Evolutionary conservation across 352 stramenopile genomes (phyloP), one percentile per base, ranked within the genome.

Genomic region (Phytophthora idaei): DNA sequence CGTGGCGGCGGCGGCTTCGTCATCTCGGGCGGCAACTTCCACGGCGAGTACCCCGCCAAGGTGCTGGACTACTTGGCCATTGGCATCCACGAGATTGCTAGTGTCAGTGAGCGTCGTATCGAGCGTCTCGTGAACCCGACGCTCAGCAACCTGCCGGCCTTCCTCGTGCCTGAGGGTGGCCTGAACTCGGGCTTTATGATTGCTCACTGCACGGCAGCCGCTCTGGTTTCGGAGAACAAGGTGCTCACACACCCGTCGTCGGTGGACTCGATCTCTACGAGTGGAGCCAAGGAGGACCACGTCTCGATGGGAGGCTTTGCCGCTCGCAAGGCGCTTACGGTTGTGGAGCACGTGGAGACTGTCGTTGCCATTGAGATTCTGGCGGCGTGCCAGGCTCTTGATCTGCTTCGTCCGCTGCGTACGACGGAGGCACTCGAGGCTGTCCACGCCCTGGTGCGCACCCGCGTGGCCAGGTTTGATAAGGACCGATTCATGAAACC

Each of bases 181-280:
- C 74, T 97, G 55, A 94, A 97, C 76, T 96, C 87, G 34, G 90
- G 90, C 27, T 97, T 97, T 72, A 97, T 97, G 90, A 97, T 97
- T 69, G 88, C 90, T 1, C 88, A 97, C 66, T 96, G 90, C 74
- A 95, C 85, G 4, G 88, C 88, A 3, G 88, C 88, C 0, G 88
- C 90, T 37, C 74, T 97, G 41, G 90, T 97, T 21, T 94, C 81
- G 25, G 90, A 97, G 70, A 97, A 97, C 80, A 96, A 96, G 63
- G 87, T 96, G 47, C 85, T 97, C 6, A 89, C 82, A 17, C 89
- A 97, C 69, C 90, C 90, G 37, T 87, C 85, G 51, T 94, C 83
- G 1, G 88, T 96, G 39, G 89, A 97, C 72, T 96, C 87, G 34
- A 94, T 97, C 67, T 96, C 89, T 42, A 97, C 90, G 17, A 93